Percentiles rank a stretch among this genome's conserved stretches.
phyloP scores from a whole-genome alignment of 129 eudicot species.

The Lactuca saligna region DNA sequence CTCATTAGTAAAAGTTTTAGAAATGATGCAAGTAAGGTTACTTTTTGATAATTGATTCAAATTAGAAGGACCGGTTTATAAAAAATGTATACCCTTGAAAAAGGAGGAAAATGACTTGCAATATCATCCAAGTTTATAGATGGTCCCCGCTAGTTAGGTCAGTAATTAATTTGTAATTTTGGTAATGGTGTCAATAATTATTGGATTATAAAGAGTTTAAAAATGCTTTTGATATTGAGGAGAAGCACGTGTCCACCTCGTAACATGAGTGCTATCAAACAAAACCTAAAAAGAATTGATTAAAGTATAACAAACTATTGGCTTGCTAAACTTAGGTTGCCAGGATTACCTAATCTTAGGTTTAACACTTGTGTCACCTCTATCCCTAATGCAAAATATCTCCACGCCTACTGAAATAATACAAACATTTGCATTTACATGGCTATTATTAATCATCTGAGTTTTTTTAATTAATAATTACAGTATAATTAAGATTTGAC shows the following conservation, averaged over 20 bases:
- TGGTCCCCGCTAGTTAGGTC: slow-evolving; percentile 46
- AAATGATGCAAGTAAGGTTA: slow-evolving; percentile 32
- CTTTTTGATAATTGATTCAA: slow-evolving; percentile 24
- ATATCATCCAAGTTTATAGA: slow-evolving; percentile 18
- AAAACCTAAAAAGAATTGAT: slow-evolving; percentile 51
- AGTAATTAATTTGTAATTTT: slow-evolving; percentile 21
- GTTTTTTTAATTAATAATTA: no score
- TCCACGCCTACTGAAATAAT: slow-evolving; percentile 14
- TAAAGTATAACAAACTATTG: slow-evolving; percentile 21
- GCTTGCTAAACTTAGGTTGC: slow-evolving; percentile 40
- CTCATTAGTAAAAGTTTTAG: neutral
- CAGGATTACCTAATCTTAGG: slow-evolving; percentile 44
- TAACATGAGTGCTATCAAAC: slow-evolving; percentile 53
- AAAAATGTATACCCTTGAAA: slow-evolving; percentile 15
- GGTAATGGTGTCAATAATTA: slow-evolving; percentile 51
- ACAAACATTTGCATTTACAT: neutral
- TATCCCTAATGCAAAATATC: slow-evolving; percentile 21
- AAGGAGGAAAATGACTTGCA: slow-evolving; percentile 43
- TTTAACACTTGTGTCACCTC: slow-evolving; percentile 30
- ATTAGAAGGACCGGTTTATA: slow-evolving; percentile 22
- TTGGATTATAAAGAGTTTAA: slow-evolving; percentile 25
- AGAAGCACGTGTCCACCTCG: slow-evolving; percentile 58
- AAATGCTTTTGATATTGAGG: slow-evolving; percentile 37
- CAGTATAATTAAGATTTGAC: no score
- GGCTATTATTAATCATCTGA: no score